Percentiles rank a stretch among this genome's conserved stretches.
phyloP scores from a whole-genome alignment of 495 filamentous ascomycete genomes.

The Melanomma pulvis-pyrius region DNA sequence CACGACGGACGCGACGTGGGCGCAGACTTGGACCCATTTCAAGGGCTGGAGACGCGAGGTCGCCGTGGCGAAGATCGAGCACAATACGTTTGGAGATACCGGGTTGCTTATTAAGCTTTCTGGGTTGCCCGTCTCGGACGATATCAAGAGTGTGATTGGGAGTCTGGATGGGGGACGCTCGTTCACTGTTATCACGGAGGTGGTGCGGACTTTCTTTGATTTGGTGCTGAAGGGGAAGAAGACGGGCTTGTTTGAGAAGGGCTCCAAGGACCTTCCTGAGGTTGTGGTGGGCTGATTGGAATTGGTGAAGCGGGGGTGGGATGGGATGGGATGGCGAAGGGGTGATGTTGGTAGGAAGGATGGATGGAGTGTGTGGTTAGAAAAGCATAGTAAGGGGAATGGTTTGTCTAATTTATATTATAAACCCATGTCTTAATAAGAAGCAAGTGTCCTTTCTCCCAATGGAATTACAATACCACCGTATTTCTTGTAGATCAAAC shows the following conservation, averaged over 20 bases:
- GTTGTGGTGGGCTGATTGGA: conserved; percentile 8
- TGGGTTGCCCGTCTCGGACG: background rate
- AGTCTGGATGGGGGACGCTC: conserved; percentile 2
- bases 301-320: background rate
- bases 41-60: conserved; percentile 28
- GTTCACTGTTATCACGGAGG: conserved; percentile 9
- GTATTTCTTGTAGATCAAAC: no score
- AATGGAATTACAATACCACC: no score
- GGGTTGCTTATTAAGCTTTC: conserved; percentile 16
- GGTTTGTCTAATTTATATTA: no score
- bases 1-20: conserved; percentile 16
- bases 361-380: background rate
- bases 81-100: conserved; percentile 18
- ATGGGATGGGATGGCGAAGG: no score
- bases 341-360: background rate
- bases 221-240: conserved; percentile 17
- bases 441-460: no score
- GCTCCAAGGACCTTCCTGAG: conserved; percentile 5
- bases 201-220: conserved; percentile 20
- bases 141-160: background rate
- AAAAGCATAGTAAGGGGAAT: no score
- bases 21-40: background rate
- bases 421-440: no score
- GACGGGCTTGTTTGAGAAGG: conserved; percentile 3
- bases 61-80: conserved; percentile 1